Evolutionary conservation across 192 early-diverging fungal species (phyloP), one percentile per base, ranked within the genome.

Genomic region (Dissophora globulifera): DNA sequence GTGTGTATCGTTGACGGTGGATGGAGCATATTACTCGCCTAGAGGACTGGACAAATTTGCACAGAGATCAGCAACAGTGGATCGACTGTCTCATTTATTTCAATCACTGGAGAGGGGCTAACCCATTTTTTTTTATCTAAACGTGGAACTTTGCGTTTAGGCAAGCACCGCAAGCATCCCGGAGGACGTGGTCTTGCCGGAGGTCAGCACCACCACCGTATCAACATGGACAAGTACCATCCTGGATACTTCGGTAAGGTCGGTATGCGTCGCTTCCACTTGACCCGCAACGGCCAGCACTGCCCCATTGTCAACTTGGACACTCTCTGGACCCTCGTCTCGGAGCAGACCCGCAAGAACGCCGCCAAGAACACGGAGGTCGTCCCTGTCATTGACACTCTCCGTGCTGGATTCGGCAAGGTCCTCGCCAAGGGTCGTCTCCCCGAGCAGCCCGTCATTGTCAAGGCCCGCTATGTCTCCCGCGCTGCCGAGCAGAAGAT

Each of bases 181-280:
- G 97, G 97, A 83, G 96, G 96, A 91, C 92, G 97, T 84, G 97
- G 97, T 99, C 87, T 97, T 79, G 97, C 97, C 84, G 96, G 97
- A 93, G 97, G 97, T 90, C 91, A 93, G 85, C 96, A 98, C 86
- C 97, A 99, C 86, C 95, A 99, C 90, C 91, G 96, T 78, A 98
- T 97, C 86, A 96, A 97, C 90, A 95, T 99, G 93, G 97, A 99
- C 88, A 99, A 95, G 92, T 98, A 95, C 93, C 97, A 99, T 89
- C 97, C 97, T 71, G 97, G 97, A 84, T 99, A 99, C 94, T 99
- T 96, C 79, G 97, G 97, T 87, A 98, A 99, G 89, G 96, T 99
- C 86, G 97, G 97, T 95, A 97, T 97, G 97, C 93, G 97, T 78
- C 89, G 94, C 86, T 98, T 95, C 94, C 96, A 98, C 91, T 86